Percentiles rank a stretch among this genome's conserved stretches.
phyloP scores from a whole-genome alignment of 2,329 filamentous ascomycete genomes.

The Atkinsonella hypoxylon region DNA sequence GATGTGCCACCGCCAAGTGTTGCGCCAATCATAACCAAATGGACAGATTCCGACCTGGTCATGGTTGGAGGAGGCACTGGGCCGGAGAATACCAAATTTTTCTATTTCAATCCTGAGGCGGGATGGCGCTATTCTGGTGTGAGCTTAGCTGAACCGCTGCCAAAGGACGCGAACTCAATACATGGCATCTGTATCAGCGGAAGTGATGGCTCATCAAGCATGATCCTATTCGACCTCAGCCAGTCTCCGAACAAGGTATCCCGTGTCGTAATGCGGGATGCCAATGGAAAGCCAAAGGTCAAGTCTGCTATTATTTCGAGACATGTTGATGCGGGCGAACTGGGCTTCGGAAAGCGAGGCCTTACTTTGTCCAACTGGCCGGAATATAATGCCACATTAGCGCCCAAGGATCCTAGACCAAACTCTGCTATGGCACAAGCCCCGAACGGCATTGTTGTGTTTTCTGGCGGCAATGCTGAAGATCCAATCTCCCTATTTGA shows the following conservation, averaged over 20 bases:
- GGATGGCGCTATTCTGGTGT: conserved; percentile 60
- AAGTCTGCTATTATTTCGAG: conserved; percentile 31
- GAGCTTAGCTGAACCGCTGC: conserved; percentile 47
- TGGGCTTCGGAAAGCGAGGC: conserved; percentile 17
- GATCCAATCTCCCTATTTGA: conserved; percentile 69
- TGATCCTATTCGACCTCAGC: conserved; percentile 68
- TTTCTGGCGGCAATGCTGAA: conserved; percentile 61
- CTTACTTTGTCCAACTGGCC: conserved; percentile 59
- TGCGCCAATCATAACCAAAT: conserved; percentile 61
- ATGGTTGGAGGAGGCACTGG: conserved; percentile 56
- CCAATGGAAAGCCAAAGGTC: conserved; percentile 41
- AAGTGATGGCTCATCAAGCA: conserved; percentile 62
- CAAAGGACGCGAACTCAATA: conserved; percentile 42
- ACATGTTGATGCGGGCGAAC: conserved; percentile 16
- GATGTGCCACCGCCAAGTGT: conserved; percentile 25
- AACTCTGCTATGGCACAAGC: conserved; percentile 63
- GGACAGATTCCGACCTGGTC: conserved; percentile 57
- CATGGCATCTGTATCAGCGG: conserved; percentile 57
- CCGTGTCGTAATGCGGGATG: conserved; percentile 54
- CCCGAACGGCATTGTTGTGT: conserved; percentile 54
- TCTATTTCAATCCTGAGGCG: conserved; percentile 50
- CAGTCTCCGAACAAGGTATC: conserved; percentile 63
- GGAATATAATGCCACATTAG: conserved; percentile 62
- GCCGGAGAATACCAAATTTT: conserved; percentile 49
- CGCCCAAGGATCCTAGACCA: conserved; percentile 49